Evolutionary conservation across 2,329 filamentous ascomycete species (phyloP).

Genomic region (Thelonectria olida): DNA sequence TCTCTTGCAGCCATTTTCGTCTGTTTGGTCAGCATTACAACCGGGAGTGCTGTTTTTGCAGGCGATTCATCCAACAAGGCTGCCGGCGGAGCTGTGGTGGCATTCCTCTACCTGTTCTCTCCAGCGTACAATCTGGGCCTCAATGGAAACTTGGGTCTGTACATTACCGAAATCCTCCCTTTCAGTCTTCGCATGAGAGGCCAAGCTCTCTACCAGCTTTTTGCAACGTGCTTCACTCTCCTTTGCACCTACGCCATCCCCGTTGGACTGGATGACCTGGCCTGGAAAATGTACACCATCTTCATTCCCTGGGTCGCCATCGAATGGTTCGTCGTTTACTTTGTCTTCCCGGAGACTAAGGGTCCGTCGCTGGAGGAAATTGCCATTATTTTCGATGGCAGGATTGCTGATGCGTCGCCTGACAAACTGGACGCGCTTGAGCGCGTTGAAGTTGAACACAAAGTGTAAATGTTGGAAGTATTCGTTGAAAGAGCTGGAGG

Average conservation of each 20-base stretch:
- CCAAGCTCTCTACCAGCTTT: background rate
- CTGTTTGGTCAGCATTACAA: constrained; percentile 20
- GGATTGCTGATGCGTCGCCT: too few relatives aligned
- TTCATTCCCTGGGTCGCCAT: constrained; percentile 12
- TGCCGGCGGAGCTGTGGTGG: constrained; percentile 39
- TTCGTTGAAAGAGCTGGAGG: too few relatives aligned
- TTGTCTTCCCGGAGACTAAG: constrained; percentile 16
- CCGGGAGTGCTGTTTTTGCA: constrained; percentile 28
- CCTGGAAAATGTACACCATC: constrained; percentile 11
- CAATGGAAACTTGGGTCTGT: constrained; percentile 29
- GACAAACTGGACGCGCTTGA: too few relatives aligned
- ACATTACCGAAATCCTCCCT: constrained; percentile 46
- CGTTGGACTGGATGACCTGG: constrained; percentile 3
- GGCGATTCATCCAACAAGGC: constrained; percentile 20
- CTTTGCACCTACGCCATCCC: constrained; percentile 16
- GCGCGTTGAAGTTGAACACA: too few relatives aligned
- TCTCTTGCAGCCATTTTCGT: constrained; percentile 30
- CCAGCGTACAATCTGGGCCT: constrained; percentile 27
- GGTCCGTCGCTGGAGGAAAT: constrained; percentile 15
- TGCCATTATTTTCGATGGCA: background rate
- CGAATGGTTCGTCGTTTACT: constrained; percentile 5
- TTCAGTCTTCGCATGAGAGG: constrained; percentile 39
- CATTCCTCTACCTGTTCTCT: constrained; percentile 47
- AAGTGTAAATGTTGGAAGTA: too few relatives aligned
- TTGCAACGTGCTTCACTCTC: background rate